Evolutionary conservation across 805 yeast genomes (phyloP).

Genomic region (Scheffersomyces stipitis): DNA sequence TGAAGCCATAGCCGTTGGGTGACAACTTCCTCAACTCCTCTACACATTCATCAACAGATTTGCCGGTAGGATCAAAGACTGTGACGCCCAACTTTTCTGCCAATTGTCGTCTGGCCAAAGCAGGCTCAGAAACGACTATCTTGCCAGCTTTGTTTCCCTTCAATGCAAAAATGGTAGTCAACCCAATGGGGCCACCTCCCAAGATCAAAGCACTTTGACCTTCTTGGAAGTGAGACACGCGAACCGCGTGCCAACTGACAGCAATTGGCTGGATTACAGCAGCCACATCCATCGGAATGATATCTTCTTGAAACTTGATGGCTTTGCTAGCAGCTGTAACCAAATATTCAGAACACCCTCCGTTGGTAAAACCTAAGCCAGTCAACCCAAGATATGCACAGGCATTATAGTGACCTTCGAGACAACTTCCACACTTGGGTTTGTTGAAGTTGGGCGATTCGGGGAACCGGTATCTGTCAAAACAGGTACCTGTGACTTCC

Average conservation of each 20-base stretch:
- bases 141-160: conserved; percentile 43
- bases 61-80: conserved; percentile 49
- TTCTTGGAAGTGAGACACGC: conserved; percentile 36
- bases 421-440: conserved; percentile 47
- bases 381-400: conserved; percentile 49
- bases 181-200: conserved; percentile 66
- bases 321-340: conserved; percentile 42
- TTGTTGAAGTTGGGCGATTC: conserved; percentile 24
- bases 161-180: conserved; percentile 54
- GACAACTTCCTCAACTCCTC: conserved; percentile 34
- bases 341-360: conserved; percentile 53
- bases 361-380: conserved; percentile 58
- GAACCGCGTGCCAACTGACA: conserved; percentile 62
- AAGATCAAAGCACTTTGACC: conserved; percentile 53
- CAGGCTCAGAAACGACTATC: conserved; percentile 63
- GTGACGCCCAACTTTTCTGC: conserved; percentile 51
- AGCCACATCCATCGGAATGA: conserved; percentile 42
- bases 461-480: conserved; percentile 43
- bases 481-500: conserved; percentile 62
- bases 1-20: conserved; percentile 47
- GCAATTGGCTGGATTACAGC: conserved; percentile 59
- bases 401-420: conserved; percentile 50
- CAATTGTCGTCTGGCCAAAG: conserved; percentile 52
- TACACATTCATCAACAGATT: conserved; percentile 36
- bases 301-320: conserved; percentile 40